Evolutionary conservation across 2,329 filamentous ascomycete species (phyloP).

Genomic region (Chaetomiaceae sp.): DNA sequence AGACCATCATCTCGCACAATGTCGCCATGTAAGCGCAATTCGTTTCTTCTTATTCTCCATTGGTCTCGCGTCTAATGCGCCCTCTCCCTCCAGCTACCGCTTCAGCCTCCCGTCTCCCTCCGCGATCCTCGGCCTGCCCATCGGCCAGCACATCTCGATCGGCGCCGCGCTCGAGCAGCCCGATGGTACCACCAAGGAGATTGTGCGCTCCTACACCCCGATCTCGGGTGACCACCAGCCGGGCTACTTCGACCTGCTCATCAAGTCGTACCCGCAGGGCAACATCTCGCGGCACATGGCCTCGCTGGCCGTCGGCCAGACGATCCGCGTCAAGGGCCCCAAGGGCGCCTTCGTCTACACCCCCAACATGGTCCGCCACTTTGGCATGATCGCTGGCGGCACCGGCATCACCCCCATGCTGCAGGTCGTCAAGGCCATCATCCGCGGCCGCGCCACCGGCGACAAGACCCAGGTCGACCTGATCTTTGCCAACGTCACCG

Average conservation of each 20-base stretch:
- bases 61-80: no score
- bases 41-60: no score
- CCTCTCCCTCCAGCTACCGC: conserved; percentile 60
- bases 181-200: conserved; percentile 72
- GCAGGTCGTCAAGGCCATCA: conserved; percentile 87
- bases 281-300: conserved; percentile 96
- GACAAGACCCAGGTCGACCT: conserved; percentile 88
- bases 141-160: conserved; percentile 98
- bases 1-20: conserved; percentile 95
- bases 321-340: conserved; percentile 85
- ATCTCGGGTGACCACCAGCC: conserved; percentile 85
- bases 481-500: conserved; percentile 94
- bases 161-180: conserved; percentile 65
- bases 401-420: conserved; percentile 99
- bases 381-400: conserved; percentile 97
- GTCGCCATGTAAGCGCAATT: conserved; percentile 85
- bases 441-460: conserved; percentile 70
- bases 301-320: conserved; percentile 73
- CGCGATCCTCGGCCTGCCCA: conserved; percentile 88
- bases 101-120: conserved; percentile 75
- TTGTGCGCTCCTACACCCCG: conserved; percentile 87
- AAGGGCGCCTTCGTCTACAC: conserved; percentile 98
- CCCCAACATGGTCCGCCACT: conserved; percentile 92
- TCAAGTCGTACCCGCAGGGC: conserved; percentile 96
- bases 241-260: conserved; percentile 91